Percentiles rank a stretch among this genome's conserved stretches.
phyloP scores from a whole-genome alignment of 352 stramenopile genomes.

The Globisporangium spiculum region DNA sequence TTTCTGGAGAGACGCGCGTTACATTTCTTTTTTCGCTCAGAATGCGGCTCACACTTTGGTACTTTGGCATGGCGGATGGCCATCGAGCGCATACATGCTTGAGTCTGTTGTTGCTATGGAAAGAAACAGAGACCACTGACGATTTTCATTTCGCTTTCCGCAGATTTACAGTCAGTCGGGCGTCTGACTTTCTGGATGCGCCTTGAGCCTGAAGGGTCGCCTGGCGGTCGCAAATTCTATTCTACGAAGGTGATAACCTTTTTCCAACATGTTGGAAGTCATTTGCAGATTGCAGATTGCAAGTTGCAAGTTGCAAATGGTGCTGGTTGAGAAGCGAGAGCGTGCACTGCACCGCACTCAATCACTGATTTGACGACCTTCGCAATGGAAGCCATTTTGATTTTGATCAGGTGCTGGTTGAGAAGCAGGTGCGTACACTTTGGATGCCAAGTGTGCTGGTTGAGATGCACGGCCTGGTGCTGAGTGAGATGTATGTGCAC shows the following conservation, averaged over 20 bases:
- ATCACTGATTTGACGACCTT: neutral
- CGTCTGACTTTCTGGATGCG: neutral
- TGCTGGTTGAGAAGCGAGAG: neutral
- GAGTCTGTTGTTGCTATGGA: neutral
- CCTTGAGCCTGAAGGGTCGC: neutral
- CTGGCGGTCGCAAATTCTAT: neutral
- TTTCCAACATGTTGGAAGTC: neutral
- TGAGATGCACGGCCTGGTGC: neutral
- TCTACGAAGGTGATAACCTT: neutral
- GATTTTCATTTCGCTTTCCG: neutral
- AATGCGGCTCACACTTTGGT: neutral
- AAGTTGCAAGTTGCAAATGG: neutral
- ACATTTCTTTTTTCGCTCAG: neutral
- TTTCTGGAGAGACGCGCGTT: neutral
- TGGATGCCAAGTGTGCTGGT: neutral
- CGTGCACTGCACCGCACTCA: neutral
- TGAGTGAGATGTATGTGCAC: neutral
- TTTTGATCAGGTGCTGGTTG: neutral
- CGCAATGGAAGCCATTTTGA: neutral
- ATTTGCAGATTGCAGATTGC: neutral
- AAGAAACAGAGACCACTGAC: neutral
- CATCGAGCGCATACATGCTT: neutral
- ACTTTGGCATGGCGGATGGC: neutral
- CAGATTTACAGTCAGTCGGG: neutral
- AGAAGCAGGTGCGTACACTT: neutral